These are phyloP conservation scores for Starmerella kuoi DNA, from an alignment of 805 yeast species.

Conservation along the genomic window DNA sequence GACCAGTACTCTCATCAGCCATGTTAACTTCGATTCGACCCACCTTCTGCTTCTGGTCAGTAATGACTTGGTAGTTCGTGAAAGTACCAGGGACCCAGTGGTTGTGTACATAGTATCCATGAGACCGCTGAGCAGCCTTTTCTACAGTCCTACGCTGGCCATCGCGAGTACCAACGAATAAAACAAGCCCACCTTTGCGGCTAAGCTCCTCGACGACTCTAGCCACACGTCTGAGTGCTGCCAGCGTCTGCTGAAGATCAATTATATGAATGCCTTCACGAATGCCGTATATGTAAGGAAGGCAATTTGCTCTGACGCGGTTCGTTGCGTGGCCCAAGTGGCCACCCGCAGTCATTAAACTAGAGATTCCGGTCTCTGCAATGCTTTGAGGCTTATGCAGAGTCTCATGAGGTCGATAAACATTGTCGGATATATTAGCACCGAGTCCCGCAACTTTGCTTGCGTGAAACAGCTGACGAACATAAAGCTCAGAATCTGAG, in stretches of 20 bases:
- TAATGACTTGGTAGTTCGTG: slow-evolving; percentile 66
- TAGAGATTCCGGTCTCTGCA: slow-evolving; percentile 50
- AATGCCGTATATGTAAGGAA: slow-evolving; percentile 76
- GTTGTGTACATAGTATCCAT: slow-evolving; percentile 68
- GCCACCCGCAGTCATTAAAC: slow-evolving; percentile 80
- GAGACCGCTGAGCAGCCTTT: slow-evolving; percentile 63
- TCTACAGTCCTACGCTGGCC: slow-evolving; percentile 66
- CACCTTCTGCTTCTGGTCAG: slow-evolving; percentile 37
- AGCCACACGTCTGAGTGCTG: slow-evolving; percentile 67
- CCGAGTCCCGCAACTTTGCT: slow-evolving; percentile 48
- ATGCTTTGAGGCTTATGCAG: slow-evolving; percentile 43
- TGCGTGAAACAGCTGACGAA: slow-evolving; percentile 59
- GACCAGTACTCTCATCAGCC: slow-evolving; percentile 53
- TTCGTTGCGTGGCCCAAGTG: slow-evolving; percentile 87
- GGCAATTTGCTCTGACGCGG: slow-evolving; percentile 57
- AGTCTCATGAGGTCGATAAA: slow-evolving; percentile 60
- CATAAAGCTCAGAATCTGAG: slow-evolving; percentile 60
- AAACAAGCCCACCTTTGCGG: slow-evolving; percentile 68
- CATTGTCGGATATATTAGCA: slow-evolving; percentile 40
- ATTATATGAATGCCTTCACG: slow-evolving; percentile 86
- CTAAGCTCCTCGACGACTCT: slow-evolving; percentile 74
- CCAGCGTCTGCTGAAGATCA: slow-evolving; percentile 73
- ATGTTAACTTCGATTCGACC: slow-evolving; percentile 60
- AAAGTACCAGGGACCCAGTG: slow-evolving; percentile 94
- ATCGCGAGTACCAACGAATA: slow-evolving; percentile 73